Base-by-base conservation (phyloP, 2,329 filamentous ascomycete genomes). In the Microsporum canis region DNA sequence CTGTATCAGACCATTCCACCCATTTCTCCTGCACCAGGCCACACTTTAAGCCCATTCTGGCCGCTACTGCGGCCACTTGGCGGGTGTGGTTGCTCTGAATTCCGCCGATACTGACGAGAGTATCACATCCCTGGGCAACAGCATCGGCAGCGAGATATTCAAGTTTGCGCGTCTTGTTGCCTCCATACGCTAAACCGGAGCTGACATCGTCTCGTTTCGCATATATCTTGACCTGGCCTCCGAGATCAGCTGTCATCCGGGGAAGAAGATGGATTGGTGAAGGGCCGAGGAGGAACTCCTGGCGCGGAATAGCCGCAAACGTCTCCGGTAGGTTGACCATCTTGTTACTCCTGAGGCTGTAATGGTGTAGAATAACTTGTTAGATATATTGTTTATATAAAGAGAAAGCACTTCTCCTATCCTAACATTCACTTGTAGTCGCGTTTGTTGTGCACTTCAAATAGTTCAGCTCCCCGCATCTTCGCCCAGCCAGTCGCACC, bases 201-300 rank as follows among this genome's bases (percentile, higher is more conserved):
- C 86, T 87, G 68, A 84, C 83, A 73, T 89, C 87, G 65, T 89
- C 86, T 58, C 86, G 81, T 73, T 89, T 89, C 59, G 86, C 86
- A 69, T 84, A 89, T 64, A 89, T 80, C 23, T 79, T 77, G 45
- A 87, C 82, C 66, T 79, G 80, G 34, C 80, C 79, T 57, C 82
- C 80, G 3, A 88, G 79, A 29, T 82, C 82, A 59, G 78, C 71
- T 36, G 83, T 84, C 68, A 88, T 87, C 64, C 84, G 80, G 60
- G 84, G 82, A 39, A 89, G 80, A 58, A 78, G 72, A 69, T 89
- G 84, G 68, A 89, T 86, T 34, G 85, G 86, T 0, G 86, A 88
- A 14, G 85, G 82, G 0, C 84, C 84, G 60, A 88, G 86, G 63
- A 87, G 82, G 66, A 88, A 80, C 7, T 76, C 71, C 66, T 82